phyloP scores from a whole-genome alignment of 1,284 basidiomycete species.

The Anthracocystis walkeri region DNA sequence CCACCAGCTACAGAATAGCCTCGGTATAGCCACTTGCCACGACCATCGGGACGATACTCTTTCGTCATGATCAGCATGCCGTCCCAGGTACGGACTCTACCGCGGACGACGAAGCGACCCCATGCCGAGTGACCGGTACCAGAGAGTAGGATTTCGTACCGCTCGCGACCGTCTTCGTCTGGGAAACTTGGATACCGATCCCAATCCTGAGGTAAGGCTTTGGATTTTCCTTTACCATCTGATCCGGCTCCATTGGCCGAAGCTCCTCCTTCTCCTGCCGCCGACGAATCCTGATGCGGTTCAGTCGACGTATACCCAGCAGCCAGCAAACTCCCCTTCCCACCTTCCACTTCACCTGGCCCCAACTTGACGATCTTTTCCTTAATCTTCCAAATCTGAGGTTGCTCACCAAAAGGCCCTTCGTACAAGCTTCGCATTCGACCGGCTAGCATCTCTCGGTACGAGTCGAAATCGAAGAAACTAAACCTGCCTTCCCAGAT shows the following conservation, averaged over 20 bases:
- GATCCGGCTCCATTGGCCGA: background rate
- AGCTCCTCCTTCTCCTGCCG: background rate
- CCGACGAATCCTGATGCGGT: background rate
- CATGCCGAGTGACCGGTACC: conserved; percentile 73
- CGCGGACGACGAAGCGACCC: conserved; percentile 72
- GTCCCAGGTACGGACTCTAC: conserved; percentile 73
- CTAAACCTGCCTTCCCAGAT: conserved; percentile 74
- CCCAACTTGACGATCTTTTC: conserved; percentile 71
- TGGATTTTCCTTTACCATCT: conserved; percentile 41
- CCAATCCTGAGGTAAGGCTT: conserved; percentile 46
- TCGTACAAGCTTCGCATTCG: conserved; percentile 72
- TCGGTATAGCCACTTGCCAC: conserved; percentile 73
- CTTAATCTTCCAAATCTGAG: conserved; percentile 73
- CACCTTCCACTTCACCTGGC: conserved; percentile 31
- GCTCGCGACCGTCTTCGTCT: conserved; percentile 44
- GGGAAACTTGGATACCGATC: conserved; percentile 37
- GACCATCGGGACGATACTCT: conserved; percentile 72
- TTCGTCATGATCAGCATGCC: conserved; percentile 73
- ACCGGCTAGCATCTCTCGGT: conserved; percentile 72
- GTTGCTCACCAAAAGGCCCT: conserved; percentile 73
- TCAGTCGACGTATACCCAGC: conserved; percentile 40
- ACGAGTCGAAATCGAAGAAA: conserved; percentile 74
- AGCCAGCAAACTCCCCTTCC: conserved; percentile 37
- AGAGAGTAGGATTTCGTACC: conserved; percentile 71
- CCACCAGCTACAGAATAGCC: conserved; percentile 70